Percentiles rank a stretch among this genome's conserved stretches.
Conservation (phyloP, 441 rosid genomes). For the Sinapis alba region DNA sequence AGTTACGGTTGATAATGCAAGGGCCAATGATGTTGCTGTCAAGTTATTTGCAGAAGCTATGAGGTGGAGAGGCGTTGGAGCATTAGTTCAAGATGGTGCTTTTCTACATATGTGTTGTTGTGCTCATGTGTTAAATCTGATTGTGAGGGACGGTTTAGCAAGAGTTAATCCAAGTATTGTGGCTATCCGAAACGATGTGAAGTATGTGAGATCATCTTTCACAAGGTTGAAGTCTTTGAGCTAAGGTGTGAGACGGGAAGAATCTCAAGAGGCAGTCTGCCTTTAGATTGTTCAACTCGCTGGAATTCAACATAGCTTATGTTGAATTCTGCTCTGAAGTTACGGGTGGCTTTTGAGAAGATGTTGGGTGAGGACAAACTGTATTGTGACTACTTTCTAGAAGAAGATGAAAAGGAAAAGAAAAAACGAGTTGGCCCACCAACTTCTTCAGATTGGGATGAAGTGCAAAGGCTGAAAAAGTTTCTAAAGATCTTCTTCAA, state of each 20-base stretch:
- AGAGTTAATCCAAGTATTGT: neutral
- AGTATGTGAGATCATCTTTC: neutral
- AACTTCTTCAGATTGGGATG: neutral
- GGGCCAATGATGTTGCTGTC: neutral
- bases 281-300: neutral
- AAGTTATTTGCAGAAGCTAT: neutral
- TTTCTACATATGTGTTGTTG: neutral
- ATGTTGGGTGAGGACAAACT: neutral
- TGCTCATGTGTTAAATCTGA: neutral
- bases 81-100: neutral
- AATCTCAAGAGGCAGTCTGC: neutral
- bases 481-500: neutral
- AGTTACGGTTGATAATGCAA: neutral
- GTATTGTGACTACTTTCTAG: neutral
- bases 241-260: neutral
- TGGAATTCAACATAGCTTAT: neutral
- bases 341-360: slow-evolving; percentile 1
- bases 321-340: neutral
- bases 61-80: neutral
- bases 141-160: neutral
- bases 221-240: neutral
- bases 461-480: neutral
- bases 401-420: neutral
- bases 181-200: neutral
- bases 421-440: neutral